Conservation (phyloP, 106 monocot genomes). For the Agapanthus africanus region DNA sequence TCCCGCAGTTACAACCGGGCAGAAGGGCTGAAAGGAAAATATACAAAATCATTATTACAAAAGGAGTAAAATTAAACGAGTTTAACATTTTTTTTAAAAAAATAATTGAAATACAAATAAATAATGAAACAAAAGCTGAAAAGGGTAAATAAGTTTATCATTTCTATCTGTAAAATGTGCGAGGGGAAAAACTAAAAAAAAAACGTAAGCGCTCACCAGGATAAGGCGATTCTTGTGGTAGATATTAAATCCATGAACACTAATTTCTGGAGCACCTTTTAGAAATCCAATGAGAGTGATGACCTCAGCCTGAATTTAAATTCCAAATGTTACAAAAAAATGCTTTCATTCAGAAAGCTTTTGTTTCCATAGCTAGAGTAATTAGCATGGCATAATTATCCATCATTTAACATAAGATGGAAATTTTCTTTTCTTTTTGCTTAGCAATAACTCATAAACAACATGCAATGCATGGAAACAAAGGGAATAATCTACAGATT, state of each 20-base stretch:
- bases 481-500: neutral
- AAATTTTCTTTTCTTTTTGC: neutral
- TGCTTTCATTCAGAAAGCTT: neutral
- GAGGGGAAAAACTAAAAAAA: neutral
- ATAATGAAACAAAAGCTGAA: too few relatives aligned
- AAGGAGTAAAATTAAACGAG: too few relatives aligned
- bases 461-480: neutral
- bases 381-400: neutral
- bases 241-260: constrained; percentile 12
- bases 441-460: neutral
- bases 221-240: constrained; percentile 16
- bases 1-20: constrained; percentile 17
- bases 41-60: neutral
- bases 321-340: neutral
- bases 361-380: neutral
- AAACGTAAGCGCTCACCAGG: neutral
- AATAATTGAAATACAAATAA: neutral
- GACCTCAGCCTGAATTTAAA: constrained; percentile 9
- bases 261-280: neutral
- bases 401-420: neutral
- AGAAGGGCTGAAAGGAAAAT: constrained; percentile 42
- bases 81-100: too few relatives aligned
- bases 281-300: constrained; percentile 13
- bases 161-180: neutral
- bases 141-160: too few relatives aligned